Evolutionary conservation across 2,329 filamentous ascomycete genomes (phyloP).

Genomic region (Stachybotrys chartarum): DNA sequence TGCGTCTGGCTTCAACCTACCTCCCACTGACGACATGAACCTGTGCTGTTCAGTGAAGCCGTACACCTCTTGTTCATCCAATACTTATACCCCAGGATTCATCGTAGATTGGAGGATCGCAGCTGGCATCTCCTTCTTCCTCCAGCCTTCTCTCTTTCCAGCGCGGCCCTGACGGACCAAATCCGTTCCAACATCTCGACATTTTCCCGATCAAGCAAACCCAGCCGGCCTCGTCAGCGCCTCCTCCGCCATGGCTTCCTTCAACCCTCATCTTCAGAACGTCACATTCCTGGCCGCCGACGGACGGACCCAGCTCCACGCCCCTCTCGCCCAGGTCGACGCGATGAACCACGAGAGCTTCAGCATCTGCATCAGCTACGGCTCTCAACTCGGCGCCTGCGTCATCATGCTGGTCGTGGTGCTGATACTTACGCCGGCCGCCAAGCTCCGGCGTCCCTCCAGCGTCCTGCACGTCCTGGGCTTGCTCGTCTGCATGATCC

Average conservation of each 20-base stretch:
- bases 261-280: constrained; percentile 28
- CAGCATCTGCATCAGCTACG: constrained; percentile 54
- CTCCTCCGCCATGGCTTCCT: constrained; percentile 15
- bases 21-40: not conserved
- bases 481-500: constrained; percentile 53
- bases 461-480: constrained; percentile 59
- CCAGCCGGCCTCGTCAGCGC: not conserved
- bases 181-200: too few species aligned
- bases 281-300: constrained; percentile 25
- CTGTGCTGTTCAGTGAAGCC: too few species aligned
- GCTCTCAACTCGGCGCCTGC: constrained; percentile 62
- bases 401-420: constrained; percentile 58
- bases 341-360: constrained; percentile 20
- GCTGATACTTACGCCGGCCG: constrained; percentile 56
- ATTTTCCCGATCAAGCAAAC: too few species aligned
- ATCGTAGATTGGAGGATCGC: not conserved
- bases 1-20: not conserved
- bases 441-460: constrained; percentile 57
- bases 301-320: constrained; percentile 18
- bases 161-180: too few species aligned
- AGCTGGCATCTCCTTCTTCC: not conserved
- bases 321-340: constrained; percentile 27
- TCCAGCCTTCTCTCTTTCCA: not conserved
- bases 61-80: too few species aligned
- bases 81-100: not conserved